Base-by-base conservation (phyloP, 306 rosid species). In the Prunus davidiana region DNA sequence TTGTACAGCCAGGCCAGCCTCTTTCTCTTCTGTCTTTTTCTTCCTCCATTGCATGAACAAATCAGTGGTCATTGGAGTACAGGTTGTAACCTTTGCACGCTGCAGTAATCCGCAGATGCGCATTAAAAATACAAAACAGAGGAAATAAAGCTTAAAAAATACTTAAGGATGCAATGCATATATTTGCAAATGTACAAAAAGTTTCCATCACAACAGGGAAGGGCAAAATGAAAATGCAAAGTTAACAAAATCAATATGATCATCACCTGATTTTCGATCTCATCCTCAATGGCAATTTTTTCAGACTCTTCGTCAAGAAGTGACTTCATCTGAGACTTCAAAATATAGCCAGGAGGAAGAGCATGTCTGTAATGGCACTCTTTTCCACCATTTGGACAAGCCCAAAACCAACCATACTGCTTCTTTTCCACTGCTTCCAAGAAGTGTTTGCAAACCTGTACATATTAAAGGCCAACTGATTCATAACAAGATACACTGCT, bases 361-460 rank as follows among this genome's bases (percentile, higher is more conserved):
- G 99, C 99, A 86, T 95, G 99, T 79, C 97, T 90, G 79, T 95
- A 95, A 74, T 90, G 96, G 86, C 99, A 96, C 47, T 87, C 94
- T 84, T 89, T 89, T 72, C 86, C 93, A 79, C 98, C 98, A 79
- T 92, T 96, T 27, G 97, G 98, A 79, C 98, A 92, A 60, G 2
- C 80, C 99, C 99, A 91, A 73, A 95, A 89, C 99, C 99, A 92
- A 70, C 99, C 99, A 75, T 96, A 92, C 73, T 91, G 99, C 79
- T 96, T 96, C 88, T 90, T 96, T 85, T 96, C 99, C 32, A 96
- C 99, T 30, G 99, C 98, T 0, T 92, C 98, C 86, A 83, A 70
- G 67, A 86, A 83, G 74, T 64, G 76, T 70, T 86, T 86, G 85
- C 89, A 86, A 61, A 86, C 89, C 87, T 86, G 57, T 14, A 47